These are phyloP conservation scores for Urtica urens DNA, from an alignment of 306 rosid species.

Conservation along the genomic window DNA sequence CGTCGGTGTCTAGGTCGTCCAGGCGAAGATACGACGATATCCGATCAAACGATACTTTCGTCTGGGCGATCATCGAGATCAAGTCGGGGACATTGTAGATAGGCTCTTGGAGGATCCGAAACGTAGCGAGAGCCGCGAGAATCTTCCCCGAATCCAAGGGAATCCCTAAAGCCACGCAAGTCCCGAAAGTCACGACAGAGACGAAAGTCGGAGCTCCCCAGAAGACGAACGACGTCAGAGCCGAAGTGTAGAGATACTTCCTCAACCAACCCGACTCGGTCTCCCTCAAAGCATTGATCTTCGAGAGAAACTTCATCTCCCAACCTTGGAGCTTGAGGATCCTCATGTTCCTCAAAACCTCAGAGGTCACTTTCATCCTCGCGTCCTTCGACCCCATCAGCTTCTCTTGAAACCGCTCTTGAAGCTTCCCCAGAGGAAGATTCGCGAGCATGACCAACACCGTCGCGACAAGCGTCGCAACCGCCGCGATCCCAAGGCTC, in stretches of 20 bases:
- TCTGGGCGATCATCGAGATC: constrained; percentile 56
- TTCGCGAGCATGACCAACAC: constrained; percentile 53
- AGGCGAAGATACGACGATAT: constrained; percentile 56
- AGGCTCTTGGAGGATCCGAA: constrained; percentile 74
- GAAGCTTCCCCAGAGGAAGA: constrained; percentile 52
- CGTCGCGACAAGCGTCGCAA: constrained; percentile 57
- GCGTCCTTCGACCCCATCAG: constrained; percentile 71
- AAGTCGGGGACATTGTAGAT: constrained; percentile 57
- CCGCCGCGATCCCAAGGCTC: constrained; percentile 67
- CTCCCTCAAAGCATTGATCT: constrained; percentile 41
- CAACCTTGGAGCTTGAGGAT: constrained; percentile 82
- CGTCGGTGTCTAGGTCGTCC: constrained; percentile 52
- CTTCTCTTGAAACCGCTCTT: constrained; percentile 60
- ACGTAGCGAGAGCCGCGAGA: constrained; percentile 77
- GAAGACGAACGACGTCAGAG: constrained; percentile 40
- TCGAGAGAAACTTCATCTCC: constrained; percentile 85
- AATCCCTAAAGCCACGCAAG: constrained; percentile 60
- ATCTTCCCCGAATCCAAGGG: constrained; percentile 88
- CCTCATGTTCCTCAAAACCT: constrained; percentile 71
- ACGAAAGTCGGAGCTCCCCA: constrained; percentile 64
- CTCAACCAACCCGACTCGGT: constrained; percentile 55
- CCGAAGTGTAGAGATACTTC: constrained; percentile 34
- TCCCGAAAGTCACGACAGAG: constrained; percentile 62
- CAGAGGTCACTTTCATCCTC: constrained; percentile 76
- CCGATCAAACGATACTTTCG: constrained; percentile 78